Evolutionary conservation across 305 asterid species (phyloP).

Genomic region (Fraxinus latifolia): DNA sequence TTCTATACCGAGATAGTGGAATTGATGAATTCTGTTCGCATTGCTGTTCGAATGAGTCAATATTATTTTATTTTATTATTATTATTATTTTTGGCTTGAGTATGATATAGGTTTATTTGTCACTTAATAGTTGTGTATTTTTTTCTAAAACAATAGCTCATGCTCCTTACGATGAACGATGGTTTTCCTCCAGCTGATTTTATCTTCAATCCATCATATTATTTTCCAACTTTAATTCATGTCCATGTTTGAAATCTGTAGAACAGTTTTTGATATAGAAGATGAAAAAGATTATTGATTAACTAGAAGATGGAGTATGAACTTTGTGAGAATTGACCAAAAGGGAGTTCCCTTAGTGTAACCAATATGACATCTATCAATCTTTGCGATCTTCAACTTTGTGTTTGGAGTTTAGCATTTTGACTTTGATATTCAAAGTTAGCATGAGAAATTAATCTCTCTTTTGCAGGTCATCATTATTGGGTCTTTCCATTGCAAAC

Average conservation of each 20-base stretch:
- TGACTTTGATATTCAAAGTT: constrained; percentile 1
- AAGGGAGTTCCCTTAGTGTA: not conserved
- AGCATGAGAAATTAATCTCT: constrained; percentile 10
- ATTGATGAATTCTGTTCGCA: not conserved
- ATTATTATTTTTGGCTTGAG: not conserved
- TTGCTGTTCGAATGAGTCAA: not conserved
- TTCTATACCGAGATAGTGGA: not conserved
- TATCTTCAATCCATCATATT: not conserved
- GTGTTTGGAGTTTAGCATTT: not conserved
- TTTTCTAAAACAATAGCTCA: not conserved
- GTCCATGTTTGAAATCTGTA: not conserved
- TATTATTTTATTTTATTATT: not conserved
- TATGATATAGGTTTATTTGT: not conserved
- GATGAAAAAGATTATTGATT: not conserved
- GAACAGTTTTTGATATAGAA: not conserved
- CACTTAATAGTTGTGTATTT: not conserved
- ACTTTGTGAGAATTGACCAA: not conserved
- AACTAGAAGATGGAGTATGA: not conserved
- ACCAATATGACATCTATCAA: not conserved
- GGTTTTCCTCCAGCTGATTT: not conserved
- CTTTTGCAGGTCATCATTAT: constrained; percentile 69
- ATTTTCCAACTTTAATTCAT: not conserved
- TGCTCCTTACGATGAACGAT: not conserved
- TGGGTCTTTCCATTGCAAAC: constrained; percentile 82
- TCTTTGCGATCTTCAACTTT: not conserved